Evolutionary conservation across 2,329 filamentous ascomycete genomes (phyloP), one percentile per base, ranked within the genome.

Genomic region (Colletotrichum sp.): DNA sequence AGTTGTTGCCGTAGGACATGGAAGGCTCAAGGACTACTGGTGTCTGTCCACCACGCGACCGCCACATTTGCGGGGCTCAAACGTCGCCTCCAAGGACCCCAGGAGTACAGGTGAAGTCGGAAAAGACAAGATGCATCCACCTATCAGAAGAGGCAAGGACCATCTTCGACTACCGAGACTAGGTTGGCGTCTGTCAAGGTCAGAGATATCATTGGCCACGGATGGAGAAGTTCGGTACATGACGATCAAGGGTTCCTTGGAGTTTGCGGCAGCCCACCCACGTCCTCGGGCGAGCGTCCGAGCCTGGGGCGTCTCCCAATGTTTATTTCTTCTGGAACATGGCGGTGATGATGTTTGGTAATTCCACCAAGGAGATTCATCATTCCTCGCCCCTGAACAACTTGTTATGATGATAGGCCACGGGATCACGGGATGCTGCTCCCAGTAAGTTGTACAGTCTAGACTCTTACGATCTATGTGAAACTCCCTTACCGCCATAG

Each of bases 351-450:
- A 18, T 68, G 18, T 39, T 9, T 39, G 74, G 18, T 68, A 76
- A 60, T 76, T 76, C 74, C 74, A 76, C 74, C 74, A 76, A 76
- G 74, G 74, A 76, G 43, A 76, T 69, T 74, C 6, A 13, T 52
- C 43, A 13, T 18, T 26, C 21, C 10, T 30, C 26, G 18, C 18
- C n/a, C 55, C 55, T 68, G 16, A 14, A 3, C 32, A 21, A 32
- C 65, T 57, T 57, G 43, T 21, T 48, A 30, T 55, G 26, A 61
- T 63, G 30, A 64, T 61, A 39, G 21, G 36, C 60, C 30, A 57
- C 26, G 55, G 69, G 67, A 55, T 61, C 30, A 21, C 34, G 32
- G 30, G n/a, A 72, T 21, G 18, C 30, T 21, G 30, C 21, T 12
- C 48, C 9, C 18, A 18, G 24, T 48, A 9, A 21, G 32, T 30